These are phyloP conservation scores for Inga oerstediana DNA, from an alignment of 306 rosid species.

Conservation along the genomic window DNA sequence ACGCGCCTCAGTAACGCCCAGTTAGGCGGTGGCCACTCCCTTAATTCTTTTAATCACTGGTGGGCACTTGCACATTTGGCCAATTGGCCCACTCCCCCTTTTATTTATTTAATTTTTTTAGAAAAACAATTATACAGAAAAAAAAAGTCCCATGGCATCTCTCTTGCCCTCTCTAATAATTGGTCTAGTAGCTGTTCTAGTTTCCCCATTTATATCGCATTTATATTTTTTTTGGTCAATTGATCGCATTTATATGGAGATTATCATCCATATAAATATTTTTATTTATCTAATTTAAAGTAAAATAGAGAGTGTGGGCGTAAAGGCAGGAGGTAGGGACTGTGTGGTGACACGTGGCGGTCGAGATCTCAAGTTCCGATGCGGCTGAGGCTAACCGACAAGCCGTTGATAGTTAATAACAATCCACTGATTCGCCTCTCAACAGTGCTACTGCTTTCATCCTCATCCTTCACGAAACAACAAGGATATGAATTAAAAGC, in stretches of 20 bases:
- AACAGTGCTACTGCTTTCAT: background rate
- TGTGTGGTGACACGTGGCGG: background rate
- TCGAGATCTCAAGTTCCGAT: background rate
- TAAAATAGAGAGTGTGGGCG: background rate
- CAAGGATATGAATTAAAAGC: background rate
- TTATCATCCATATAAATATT: background rate
- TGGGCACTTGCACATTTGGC: background rate
- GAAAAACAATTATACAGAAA: background rate
- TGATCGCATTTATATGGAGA: background rate
- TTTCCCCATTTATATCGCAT: background rate
- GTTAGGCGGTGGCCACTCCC: background rate
- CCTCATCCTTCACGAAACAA: background rate
- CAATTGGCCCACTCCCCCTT: background rate
- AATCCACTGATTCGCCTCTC: background rate
- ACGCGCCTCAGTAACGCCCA: background rate
- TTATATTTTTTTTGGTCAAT: too few species aligned
- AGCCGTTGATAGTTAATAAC: slow-evolving; percentile 1
- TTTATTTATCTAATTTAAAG: background rate
- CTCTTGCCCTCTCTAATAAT: background rate
- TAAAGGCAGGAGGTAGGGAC: background rate
- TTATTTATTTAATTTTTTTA: background rate
- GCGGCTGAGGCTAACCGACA: background rate
- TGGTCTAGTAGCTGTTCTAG: background rate
- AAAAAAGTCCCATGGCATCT: background rate
- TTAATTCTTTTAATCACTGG: background rate